Base-by-base conservation (phyloP, 1,139 yeast species). In the Scheffersomyces titani region DNA sequence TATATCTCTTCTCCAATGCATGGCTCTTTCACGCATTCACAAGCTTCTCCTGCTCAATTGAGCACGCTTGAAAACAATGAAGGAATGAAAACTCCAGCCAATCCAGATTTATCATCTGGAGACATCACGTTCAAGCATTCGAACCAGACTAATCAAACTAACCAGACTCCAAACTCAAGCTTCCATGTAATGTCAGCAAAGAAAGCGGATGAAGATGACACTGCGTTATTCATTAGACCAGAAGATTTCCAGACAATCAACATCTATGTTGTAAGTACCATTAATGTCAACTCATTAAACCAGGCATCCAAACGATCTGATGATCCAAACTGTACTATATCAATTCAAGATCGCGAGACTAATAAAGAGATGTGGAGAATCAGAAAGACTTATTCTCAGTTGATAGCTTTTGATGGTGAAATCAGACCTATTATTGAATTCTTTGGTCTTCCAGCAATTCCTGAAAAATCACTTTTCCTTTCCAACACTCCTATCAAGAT, bases 341-440 rank as follows among this genome's bases (percentile, higher is more conserved):
- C 87, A 1, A 82, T 88, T 3, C 75, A 80, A 44, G 94, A 90
- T 65, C 77, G 85, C 40, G 83, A 76, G 9, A 73, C 87, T 1
- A 78, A 75, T 40, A 86, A 86, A 63, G 91, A 87, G 65, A 82
- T 89, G 80, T 91, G 96, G 90, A 80, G 86, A 61, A 81, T 89
- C 54, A 74, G 86, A 36, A 91, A 92, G 65, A 76, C 86, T 3
- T 79, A 83, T 56, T 73, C 80, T 1, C 88, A 88, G 63, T 70
- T 91, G 30, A 61, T 73, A 6, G 77, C 79, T 16, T 78, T 91
- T 56, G 93, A 90, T 68, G 71, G 74, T 36, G 83, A 81, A 53
- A 74, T 89, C 6, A 74, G 90, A 55, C 81, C 85, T 4, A 77
- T 83, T 24, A 77, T 85, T 16, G 85, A 84, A 57, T 74, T 84